phyloP scores from a whole-genome alignment of 371 early-diverging fungal genomes.

The Thermomucor indicae-seudaticae region DNA sequence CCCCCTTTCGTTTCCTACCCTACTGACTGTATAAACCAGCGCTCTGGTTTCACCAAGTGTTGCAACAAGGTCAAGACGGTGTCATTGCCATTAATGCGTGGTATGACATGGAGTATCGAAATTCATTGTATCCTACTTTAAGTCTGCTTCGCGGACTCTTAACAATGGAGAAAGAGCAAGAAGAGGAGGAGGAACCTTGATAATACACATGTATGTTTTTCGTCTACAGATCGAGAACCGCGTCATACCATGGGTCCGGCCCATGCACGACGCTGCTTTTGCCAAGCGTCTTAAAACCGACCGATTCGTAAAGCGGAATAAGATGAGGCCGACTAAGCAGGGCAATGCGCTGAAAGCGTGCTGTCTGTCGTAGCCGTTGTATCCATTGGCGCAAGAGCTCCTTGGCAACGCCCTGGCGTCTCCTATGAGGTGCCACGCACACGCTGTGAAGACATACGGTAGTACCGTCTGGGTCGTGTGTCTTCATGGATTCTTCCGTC shows the following conservation, averaged over 20 bases:
- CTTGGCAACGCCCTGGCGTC: conserved; percentile 57
- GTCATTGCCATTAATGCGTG: conserved; percentile 81
- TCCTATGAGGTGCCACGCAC: conserved; percentile 47
- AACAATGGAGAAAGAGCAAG: conserved; percentile 1
- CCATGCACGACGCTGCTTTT: conserved; percentile 62
- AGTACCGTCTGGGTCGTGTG: conserved; percentile 56
- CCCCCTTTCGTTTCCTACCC: not conserved
- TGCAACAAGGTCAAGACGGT: conserved; percentile 57
- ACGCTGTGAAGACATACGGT: conserved; percentile 71
- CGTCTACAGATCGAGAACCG: conserved; percentile 19
- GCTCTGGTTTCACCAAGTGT: conserved; percentile 76
- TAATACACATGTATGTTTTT: not conserved
- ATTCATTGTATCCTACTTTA: conserved; percentile 30
- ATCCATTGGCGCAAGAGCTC: conserved; percentile 47
- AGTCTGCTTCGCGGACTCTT: conserved; percentile 28
- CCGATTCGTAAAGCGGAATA: conserved; percentile 54
- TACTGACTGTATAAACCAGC: conserved; percentile 18
- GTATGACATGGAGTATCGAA: conserved; percentile 70
- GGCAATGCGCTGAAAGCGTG: conserved; percentile 44
- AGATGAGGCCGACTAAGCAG: conserved; percentile 55
- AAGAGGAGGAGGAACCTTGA: not conserved
- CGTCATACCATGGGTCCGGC: conserved; percentile 57
- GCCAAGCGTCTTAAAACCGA: conserved; percentile 57
- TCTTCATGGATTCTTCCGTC: conserved; percentile 64
- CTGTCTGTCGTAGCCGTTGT: conserved; percentile 22